Percentiles rank a stretch among this genome's conserved stretches.
These are phyloP conservation scores for Hibiscus syriacus DNA, from an alignment of 345 rosid genomes.

Conservation along the genomic window DNA sequence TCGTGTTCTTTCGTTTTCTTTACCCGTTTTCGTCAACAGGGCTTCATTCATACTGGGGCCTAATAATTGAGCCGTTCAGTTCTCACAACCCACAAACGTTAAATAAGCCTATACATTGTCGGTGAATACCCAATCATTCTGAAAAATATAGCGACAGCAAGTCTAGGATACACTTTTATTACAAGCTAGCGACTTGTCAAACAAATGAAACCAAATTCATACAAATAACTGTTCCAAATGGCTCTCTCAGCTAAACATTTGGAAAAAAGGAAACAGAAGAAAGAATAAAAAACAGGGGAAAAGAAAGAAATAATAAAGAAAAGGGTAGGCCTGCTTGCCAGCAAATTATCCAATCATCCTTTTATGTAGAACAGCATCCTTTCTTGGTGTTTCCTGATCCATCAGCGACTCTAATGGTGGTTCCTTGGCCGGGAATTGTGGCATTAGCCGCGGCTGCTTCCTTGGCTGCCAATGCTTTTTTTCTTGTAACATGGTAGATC, in stretches of 20 bases:
- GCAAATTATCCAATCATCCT: constrained; percentile 8
- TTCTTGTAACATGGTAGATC: constrained; percentile 66
- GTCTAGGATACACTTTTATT: not conserved
- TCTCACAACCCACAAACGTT: too few species aligned
- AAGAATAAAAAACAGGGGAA: too few species aligned
- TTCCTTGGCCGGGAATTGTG: too few species aligned
- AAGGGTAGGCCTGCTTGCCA: constrained; percentile 3
- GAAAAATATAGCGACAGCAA: not conserved
- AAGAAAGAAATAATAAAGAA: not conserved
- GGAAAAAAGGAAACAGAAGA: not conserved
- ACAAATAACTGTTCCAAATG: constrained; percentile 34
- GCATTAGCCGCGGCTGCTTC: constrained; percentile 51
- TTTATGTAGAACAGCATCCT: constrained; percentile 56
- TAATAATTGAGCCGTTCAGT: too few species aligned
- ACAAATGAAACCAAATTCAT: not conserved
- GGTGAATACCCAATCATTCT: too few species aligned
- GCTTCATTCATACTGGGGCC: too few species aligned
- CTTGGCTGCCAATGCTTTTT: constrained; percentile 61
- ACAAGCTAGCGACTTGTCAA: not conserved
- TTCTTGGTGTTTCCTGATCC: constrained; percentile 34
- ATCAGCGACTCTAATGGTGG: constrained; percentile 51
- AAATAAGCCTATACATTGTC: too few species aligned
- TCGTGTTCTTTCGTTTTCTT: too few species aligned
- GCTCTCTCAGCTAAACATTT: too few species aligned
- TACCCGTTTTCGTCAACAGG: too few species aligned